Percentiles rank a stretch among this genome's conserved stretches.
Evolutionary conservation across 805 yeast genomes (phyloP).

Genomic region (Lachancea nothofagi): DNA sequence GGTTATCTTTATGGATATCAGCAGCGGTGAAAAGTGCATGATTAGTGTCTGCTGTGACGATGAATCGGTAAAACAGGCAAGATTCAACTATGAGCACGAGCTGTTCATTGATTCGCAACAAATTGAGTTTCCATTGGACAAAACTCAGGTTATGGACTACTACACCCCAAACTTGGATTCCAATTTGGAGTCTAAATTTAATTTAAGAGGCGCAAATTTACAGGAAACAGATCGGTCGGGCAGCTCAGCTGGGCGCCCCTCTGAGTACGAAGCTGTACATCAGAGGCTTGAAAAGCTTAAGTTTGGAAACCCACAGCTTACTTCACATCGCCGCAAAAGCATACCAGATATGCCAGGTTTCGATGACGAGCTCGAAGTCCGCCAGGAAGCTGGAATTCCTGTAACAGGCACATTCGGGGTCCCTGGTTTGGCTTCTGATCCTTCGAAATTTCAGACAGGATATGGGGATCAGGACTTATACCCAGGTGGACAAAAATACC

Average conservation of each 20-base stretch:
- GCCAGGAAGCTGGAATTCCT: slow-evolving; percentile 12
- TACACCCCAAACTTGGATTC: slow-evolving; percentile 2
- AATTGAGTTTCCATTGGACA: slow-evolving; percentile 12
- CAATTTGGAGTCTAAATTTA: slow-evolving; percentile 8
- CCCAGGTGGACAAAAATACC: slow-evolving; percentile 31
- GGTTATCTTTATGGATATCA: slow-evolving; percentile 11
- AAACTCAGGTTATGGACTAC: slow-evolving; percentile 5
- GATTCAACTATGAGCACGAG: slow-evolving; percentile 15
- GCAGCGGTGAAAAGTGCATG: slow-evolving; percentile 15
- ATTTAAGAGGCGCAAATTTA: neutral
- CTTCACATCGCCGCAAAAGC: neutral
- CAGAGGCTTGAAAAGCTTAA: slow-evolving; percentile 8
- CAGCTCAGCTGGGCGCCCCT: neutral
- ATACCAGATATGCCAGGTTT: slow-evolving; percentile 30
- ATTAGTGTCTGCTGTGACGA: slow-evolving; percentile 14
- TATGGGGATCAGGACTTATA: slow-evolving; percentile 33
- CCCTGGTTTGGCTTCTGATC: slow-evolving; percentile 12
- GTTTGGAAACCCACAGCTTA: slow-evolving; percentile 1
- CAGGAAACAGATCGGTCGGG: neutral
- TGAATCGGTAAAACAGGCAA: slow-evolving; percentile 14
- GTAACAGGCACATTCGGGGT: slow-evolving; percentile 13
- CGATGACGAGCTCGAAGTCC: slow-evolving; percentile 33
- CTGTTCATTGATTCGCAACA: slow-evolving; percentile 4
- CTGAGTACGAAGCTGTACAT: slow-evolving; percentile 3
- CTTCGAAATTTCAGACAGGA: slow-evolving; percentile 10